Percentiles rank a stretch among this genome's conserved stretches.
These are phyloP conservation scores for Colletotrichum sp. DNA, from an alignment of 2,329 filamentous ascomycete genomes.

Conservation along the genomic window DNA sequence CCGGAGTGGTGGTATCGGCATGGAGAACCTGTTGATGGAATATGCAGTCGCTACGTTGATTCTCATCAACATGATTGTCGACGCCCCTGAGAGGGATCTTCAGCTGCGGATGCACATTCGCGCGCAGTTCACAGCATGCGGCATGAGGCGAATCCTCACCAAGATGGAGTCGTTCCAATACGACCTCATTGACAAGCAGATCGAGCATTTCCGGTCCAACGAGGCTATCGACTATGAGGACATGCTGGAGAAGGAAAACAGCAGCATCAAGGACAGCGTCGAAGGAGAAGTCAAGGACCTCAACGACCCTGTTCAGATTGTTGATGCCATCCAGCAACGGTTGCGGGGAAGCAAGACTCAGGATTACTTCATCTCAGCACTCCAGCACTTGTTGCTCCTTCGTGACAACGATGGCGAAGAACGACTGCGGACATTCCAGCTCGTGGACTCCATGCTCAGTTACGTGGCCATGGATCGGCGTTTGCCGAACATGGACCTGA, in stretches of 20 bases:
- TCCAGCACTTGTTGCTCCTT: constrained; percentile 94
- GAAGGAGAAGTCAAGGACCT: constrained; percentile 90
- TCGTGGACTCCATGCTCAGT: constrained; percentile 98
- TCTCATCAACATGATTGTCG: constrained; percentile 95
- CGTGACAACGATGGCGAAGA: constrained; percentile 92
- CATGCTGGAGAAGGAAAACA: constrained; percentile 88
- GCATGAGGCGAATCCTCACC: constrained; percentile 88
- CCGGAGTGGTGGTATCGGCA: constrained; percentile 93
- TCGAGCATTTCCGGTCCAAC: constrained; percentile 90
- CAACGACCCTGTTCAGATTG: constrained; percentile 90
- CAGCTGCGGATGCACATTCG: constrained; percentile 93
- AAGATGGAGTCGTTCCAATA: constrained; percentile 99
- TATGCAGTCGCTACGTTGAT: constrained; percentile 95
- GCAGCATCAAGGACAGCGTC: constrained; percentile 85
- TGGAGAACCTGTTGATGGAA: constrained; percentile 99
- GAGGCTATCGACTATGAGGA: constrained; percentile 99
- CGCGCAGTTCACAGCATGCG: constrained; percentile 94
- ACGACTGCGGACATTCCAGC: constrained; percentile 91
- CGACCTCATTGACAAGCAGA: constrained; percentile 97
- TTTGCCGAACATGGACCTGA: constrained; percentile 94
- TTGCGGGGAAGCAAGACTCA: constrained; percentile 84
- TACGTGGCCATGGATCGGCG: constrained; percentile 98
- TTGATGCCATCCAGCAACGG: constrained; percentile 88
- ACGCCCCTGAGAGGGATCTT: constrained; percentile 86
- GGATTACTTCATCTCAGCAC: constrained; percentile 93